Conservation (phyloP, 2,329 filamentous ascomycete species). For the Penicillium sclerotigenum region DNA sequence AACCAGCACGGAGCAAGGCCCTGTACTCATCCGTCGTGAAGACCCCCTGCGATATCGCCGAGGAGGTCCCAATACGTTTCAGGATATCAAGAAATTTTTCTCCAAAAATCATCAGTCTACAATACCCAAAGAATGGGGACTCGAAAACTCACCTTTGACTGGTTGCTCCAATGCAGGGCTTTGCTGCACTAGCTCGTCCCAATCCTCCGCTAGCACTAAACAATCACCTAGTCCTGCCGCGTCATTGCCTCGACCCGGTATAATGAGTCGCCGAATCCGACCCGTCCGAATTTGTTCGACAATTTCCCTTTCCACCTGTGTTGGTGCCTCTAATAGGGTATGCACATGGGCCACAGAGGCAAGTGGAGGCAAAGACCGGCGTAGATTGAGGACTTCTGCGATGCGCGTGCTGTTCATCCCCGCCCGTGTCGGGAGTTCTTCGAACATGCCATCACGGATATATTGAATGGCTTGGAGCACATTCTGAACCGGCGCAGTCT, state of each 20-base stretch:
- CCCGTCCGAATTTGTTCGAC: conserved; percentile 51
- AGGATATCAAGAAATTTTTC: conserved; percentile 53
- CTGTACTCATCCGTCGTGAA: conserved; percentile 50
- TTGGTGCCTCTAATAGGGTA: conserved; percentile 55
- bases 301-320: conserved; percentile 59
- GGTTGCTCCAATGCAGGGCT: conserved; percentile 34
- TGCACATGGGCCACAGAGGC: conserved; percentile 61
- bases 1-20: conserved; percentile 51
- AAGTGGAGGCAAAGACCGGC: conserved; percentile 54
- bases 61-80: conserved; percentile 45
- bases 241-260: conserved; percentile 57
- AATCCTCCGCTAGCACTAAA: conserved; percentile 53
- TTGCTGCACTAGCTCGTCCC: conserved; percentile 45
- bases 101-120: conserved; percentile 15
- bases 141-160: conserved; percentile 32
- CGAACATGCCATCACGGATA: conserved; percentile 54
- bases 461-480: conserved; percentile 54
- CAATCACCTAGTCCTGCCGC: conserved; percentile 57
- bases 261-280: conserved; percentile 52
- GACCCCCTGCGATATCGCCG: conserved; percentile 44
- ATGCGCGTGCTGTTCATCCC: conserved; percentile 63
- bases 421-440: conserved; percentile 52
- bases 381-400: conserved; percentile 57
- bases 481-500: conserved; percentile 47
- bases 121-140: neutral